Percentiles rank a stretch among this genome's conserved stretches.
phyloP scores from a whole-genome alignment of 805 yeast genomes.

The Saturnispora serradocipensis region DNA sequence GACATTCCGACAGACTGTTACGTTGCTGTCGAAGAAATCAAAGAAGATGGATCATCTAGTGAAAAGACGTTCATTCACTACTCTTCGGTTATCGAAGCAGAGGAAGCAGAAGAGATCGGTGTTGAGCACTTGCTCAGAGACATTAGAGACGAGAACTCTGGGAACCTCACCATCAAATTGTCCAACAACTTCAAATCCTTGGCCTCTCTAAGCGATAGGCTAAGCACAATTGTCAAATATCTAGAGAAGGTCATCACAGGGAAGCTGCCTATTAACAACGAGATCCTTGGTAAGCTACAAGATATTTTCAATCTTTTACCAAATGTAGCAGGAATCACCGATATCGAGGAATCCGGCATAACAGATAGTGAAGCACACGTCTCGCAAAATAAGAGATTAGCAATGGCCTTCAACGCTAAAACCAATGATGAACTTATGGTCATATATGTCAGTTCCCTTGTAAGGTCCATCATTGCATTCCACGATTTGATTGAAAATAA shows the following conservation, averaged over 20 bases:
- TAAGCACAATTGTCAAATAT: slow-evolving; percentile 69
- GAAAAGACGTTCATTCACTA: slow-evolving; percentile 90
- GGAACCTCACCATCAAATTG: slow-evolving; percentile 75
- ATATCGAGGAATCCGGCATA: slow-evolving; percentile 1
- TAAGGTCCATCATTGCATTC: slow-evolving; percentile 91
- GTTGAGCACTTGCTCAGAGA: slow-evolving; percentile 94
- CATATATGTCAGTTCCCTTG: slow-evolving; percentile 79
- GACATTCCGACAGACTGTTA: slow-evolving; percentile 97
- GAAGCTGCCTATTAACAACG: slow-evolving; percentile 79
- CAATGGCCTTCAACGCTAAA: slow-evolving; percentile 79
- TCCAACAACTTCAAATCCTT: slow-evolving; percentile 86
- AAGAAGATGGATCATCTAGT: slow-evolving; percentile 89
- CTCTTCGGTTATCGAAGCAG: slow-evolving; percentile 90
- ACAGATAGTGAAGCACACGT: slow-evolving; percentile 11
- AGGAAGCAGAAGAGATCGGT: slow-evolving; percentile 98
- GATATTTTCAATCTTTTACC: slow-evolving; percentile 92
- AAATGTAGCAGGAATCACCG: slow-evolving; percentile 40
- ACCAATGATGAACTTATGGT: slow-evolving; percentile 96
- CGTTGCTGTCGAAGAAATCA: slow-evolving; percentile 86
- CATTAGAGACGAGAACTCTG: slow-evolving; percentile 94
- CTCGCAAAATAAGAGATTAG: slow-evolving; percentile 28
- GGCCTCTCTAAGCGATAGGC: slow-evolving; percentile 72
- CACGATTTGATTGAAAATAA: slow-evolving; percentile 95
- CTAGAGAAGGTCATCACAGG: slow-evolving; percentile 63
- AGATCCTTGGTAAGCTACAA: slow-evolving; percentile 84